Evolutionary conservation across 2,329 filamentous ascomycete species (phyloP).

Genomic region (Rhynchosporium secalis): DNA sequence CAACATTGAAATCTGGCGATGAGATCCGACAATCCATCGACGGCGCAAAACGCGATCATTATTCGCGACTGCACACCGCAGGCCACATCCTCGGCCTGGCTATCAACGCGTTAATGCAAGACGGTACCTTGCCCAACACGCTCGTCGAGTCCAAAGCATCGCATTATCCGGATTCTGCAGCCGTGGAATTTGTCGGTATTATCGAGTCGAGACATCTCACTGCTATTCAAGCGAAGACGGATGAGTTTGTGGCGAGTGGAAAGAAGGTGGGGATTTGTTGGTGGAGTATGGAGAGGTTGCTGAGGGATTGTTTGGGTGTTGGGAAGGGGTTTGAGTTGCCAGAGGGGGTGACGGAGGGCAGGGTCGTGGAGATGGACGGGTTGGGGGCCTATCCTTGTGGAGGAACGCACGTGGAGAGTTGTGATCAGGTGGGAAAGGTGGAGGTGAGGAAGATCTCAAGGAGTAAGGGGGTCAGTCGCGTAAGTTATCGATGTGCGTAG

Average conservation of each 20-base stretch:
- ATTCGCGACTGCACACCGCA: conserved; percentile 71
- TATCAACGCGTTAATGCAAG: conserved; percentile 55
- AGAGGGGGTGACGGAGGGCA: conserved; percentile 50
- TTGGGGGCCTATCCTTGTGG: conserved; percentile 73
- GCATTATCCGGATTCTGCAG: conserved; percentile 67
- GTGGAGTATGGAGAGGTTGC: conserved; percentile 66
- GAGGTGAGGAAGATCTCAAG: conserved; percentile 67
- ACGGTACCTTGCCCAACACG: conserved; percentile 44
- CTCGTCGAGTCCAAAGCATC: conserved; percentile 70
- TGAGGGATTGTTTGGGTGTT: conserved; percentile 43
- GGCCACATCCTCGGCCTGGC: conserved; percentile 72
- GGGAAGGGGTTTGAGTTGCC: conserved; percentile 40
- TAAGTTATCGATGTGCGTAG: conserved; percentile 43
- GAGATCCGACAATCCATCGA: conserved; percentile 60
- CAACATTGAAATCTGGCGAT: conserved; percentile 45
- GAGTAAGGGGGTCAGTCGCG: conserved; percentile 61
- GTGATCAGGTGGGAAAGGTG: conserved; percentile 60
- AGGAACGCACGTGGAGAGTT: conserved; percentile 66
- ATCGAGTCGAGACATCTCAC: conserved; percentile 65
- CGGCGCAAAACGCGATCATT: conserved; percentile 57
- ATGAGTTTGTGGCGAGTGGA: conserved; percentile 56
- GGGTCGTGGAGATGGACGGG: conserved; percentile 69
- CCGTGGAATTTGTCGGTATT: conserved; percentile 65
- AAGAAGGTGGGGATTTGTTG: conserved; percentile 65
- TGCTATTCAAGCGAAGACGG: conserved; percentile 59